A percentile compares a stretch with the other conserved stretches of the same genome.
These are phyloP conservation scores for Gillenia trifoliata DNA, from an alignment of 306 rosid genomes.

Conservation along the genomic window DNA sequence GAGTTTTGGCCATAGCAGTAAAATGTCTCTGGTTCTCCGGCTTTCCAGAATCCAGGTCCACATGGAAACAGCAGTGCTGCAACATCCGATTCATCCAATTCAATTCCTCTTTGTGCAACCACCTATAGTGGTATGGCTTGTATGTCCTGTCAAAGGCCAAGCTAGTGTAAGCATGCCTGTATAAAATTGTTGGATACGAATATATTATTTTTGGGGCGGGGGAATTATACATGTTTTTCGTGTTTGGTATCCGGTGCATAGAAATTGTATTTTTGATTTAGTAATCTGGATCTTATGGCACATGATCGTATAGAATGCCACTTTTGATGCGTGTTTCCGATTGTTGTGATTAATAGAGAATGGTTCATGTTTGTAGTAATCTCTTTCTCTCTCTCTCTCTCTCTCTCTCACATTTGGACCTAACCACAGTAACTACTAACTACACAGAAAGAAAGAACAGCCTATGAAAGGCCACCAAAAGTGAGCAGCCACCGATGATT, in stretches of 20 bases:
- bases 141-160: slow-evolving; percentile 16
- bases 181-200: slow-evolving; percentile 4
- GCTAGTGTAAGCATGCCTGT: slow-evolving; percentile 40
- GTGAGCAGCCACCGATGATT: too few species aligned
- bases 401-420: background rate
- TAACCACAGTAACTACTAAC: background rate
- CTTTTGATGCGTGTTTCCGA: slow-evolving; percentile 15
- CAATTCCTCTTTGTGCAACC: slow-evolving; percentile 27
- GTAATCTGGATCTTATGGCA: slow-evolving; percentile 35
- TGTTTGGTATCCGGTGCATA: slow-evolving; percentile 7
- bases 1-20: slow-evolving; percentile 31
- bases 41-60: slow-evolving; percentile 15
- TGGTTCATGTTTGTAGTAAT: background rate
- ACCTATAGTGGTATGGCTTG: background rate
- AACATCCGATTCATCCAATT: slow-evolving; percentile 1
- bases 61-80: slow-evolving; percentile 6
- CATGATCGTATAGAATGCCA: slow-evolving; percentile 31
- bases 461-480: background rate
- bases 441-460: background rate
- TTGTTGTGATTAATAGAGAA: background rate
- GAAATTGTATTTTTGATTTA: slow-evolving; percentile 45
- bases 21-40: slow-evolving; percentile 18
- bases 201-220: background rate
- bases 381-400: background rate
- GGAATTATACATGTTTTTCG: slow-evolving; percentile 13